These are phyloP conservation scores for Neurospora discreta DNA, from an alignment of 495 filamentous ascomycete species.

Conservation along the genomic window DNA sequence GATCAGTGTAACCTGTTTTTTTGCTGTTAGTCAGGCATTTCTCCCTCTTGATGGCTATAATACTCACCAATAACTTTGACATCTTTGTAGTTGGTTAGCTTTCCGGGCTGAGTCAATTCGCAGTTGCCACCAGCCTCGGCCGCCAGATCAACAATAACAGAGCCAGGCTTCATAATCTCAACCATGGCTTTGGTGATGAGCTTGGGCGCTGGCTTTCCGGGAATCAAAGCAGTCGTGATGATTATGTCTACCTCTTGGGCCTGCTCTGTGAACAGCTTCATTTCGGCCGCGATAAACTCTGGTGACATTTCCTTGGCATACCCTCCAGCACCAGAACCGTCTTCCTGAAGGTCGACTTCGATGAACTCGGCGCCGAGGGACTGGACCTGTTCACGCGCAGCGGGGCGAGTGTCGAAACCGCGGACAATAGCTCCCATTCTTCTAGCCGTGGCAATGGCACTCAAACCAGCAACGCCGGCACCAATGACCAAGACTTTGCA, in stretches of 20 bases:
- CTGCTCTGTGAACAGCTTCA: slow-evolving; percentile 76
- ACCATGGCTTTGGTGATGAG: slow-evolving; percentile 72
- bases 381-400: slow-evolving; percentile 72
- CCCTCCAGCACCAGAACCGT: slow-evolving; percentile 68
- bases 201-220: slow-evolving; percentile 62
- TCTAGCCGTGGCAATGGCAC: slow-evolving; percentile 69
- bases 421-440: slow-evolving; percentile 75
- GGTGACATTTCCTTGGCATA: slow-evolving; percentile 85
- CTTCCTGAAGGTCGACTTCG: slow-evolving; percentile 73
- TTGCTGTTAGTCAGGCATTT: slow-evolving; percentile 2
- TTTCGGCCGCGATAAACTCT: slow-evolving; percentile 78
- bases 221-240: slow-evolving; percentile 74
- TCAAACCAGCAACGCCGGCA: slow-evolving; percentile 69
- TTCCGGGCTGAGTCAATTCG: slow-evolving; percentile 58
- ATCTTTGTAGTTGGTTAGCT: slow-evolving; percentile 56
- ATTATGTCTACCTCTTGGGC: slow-evolving; percentile 77
- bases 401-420: slow-evolving; percentile 70
- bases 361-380: slow-evolving; percentile 76
- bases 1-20: slow-evolving; percentile 59
- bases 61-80: slow-evolving; percentile 65
- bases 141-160: slow-evolving; percentile 70
- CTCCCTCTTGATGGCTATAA: neutral
- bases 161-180: slow-evolving; percentile 69
- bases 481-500: slow-evolving; percentile 77
- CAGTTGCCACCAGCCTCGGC: slow-evolving; percentile 76